These are phyloP conservation scores for Nicotiana undulata DNA, from an alignment of 257 asterid species.

Conservation along the genomic window DNA sequence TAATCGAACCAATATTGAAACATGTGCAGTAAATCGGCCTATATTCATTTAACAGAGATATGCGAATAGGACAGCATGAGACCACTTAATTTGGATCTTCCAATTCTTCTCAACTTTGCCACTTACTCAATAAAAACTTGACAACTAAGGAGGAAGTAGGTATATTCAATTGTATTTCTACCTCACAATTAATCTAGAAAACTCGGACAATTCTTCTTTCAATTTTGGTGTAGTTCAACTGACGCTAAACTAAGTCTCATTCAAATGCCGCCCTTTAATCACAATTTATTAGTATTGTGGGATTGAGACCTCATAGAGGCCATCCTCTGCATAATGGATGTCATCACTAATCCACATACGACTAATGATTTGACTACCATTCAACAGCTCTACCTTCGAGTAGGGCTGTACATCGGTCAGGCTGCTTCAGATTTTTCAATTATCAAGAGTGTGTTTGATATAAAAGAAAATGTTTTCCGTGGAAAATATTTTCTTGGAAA, in stretches of 20 bases:
- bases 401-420: too few relatives aligned
- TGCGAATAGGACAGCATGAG: not conserved
- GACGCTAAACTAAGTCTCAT: not conserved
- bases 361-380: not conserved
- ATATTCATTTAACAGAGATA: not conserved
- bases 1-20: not conserved
- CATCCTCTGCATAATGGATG: not conserved
- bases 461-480: too few relatives aligned
- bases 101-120: not conserved
- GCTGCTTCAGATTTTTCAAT: too few relatives aligned
- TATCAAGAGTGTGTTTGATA: too few relatives aligned
- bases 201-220: not conserved
- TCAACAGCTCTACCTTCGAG: not conserved
- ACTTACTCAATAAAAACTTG: not conserved
- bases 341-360: not conserved
- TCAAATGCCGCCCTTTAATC: not conserved
- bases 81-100: not conserved
- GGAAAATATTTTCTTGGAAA: too few relatives aligned
- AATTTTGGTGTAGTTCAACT: not conserved
- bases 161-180: not conserved
- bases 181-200: slow-evolving; percentile 1
- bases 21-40: not conserved
- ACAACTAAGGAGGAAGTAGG: not conserved
- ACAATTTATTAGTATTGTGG: not conserved
- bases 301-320: not conserved